phyloP scores from a whole-genome alignment of 2,329 filamentous ascomycete species.

The Talaromyces sp. region DNA sequence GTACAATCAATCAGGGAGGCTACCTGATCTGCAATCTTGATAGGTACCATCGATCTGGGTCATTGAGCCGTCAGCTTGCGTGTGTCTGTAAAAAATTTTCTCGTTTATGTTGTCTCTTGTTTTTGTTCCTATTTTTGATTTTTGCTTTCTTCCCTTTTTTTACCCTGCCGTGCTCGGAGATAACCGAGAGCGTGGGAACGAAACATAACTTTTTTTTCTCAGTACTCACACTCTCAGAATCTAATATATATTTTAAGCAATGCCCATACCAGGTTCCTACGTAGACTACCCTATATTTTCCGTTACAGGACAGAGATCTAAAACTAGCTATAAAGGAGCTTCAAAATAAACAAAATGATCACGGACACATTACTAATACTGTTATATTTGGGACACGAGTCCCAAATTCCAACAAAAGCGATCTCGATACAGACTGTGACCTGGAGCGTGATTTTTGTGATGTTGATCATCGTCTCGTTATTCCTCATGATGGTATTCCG shows the following conservation, averaged over 20 bases:
- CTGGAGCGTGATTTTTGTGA: neutral
- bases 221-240: neutral
- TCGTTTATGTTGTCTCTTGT: neutral
- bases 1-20: neutral
- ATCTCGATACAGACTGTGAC: neutral
- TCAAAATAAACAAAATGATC: neutral
- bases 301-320: neutral
- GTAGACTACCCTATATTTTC: neutral
- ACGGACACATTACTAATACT: neutral
- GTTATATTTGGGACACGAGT: neutral
- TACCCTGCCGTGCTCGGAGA: neutral
- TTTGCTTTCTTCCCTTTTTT: neutral
- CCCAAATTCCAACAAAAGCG: neutral
- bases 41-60: neutral
- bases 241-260: neutral
- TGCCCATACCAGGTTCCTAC: neutral
- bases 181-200: neutral
- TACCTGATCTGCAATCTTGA: neutral
- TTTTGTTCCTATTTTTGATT: neutral
- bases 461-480: neutral
- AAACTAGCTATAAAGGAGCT: neutral
- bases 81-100: neutral
- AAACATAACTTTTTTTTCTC: neutral
- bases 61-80: neutral
- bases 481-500: neutral